Percentiles rank a stretch among this genome's conserved stretches.
Conservation (phyloP, 371 early-diverging fungal genomes). For the Cokeromyces recurvatus region DNA sequence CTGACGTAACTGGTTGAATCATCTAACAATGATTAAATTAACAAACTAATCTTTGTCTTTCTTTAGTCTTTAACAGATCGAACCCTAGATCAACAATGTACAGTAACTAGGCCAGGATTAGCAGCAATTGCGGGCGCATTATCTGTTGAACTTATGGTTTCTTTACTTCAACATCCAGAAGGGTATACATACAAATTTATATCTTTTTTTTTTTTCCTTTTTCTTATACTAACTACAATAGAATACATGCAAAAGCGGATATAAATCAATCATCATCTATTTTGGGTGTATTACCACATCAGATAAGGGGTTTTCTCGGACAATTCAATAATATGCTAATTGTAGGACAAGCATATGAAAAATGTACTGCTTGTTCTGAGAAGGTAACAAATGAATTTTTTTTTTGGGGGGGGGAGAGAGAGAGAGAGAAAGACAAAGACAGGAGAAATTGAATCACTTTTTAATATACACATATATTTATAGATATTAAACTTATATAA, state of each 20-base stretch:
- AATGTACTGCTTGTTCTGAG: slow-evolving; percentile 90
- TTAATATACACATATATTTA: neutral
- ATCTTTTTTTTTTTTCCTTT: slow-evolving; percentile 3
- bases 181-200: slow-evolving; percentile 47
- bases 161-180: slow-evolving; percentile 78
- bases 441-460: too few relatives aligned
- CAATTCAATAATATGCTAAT: slow-evolving; percentile 81
- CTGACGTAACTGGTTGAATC: slow-evolving; percentile 56
- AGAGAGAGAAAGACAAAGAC: too few relatives aligned
- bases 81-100: slow-evolving; percentile 96
- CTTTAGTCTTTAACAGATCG: slow-evolving; percentile 84
- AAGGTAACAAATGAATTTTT: slow-evolving; percentile 25
- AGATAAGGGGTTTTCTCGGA: slow-evolving; percentile 87
- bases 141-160: slow-evolving; percentile 88
- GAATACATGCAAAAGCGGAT: slow-evolving; percentile 36
- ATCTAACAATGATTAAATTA: neutral
- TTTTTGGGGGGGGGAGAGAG: too few relatives aligned
- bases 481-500: slow-evolving; percentile 63
- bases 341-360: slow-evolving; percentile 81
- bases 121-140: slow-evolving; percentile 82
- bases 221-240: too few relatives aligned
- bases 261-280: slow-evolving; percentile 17
- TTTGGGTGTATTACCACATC: slow-evolving; percentile 84
- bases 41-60: neutral
- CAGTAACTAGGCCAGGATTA: slow-evolving; percentile 94